These are phyloP conservation scores for Alternaria alternata DNA, from an alignment of 2,329 filamentous ascomycete genomes.

Conservation along the genomic window DNA sequence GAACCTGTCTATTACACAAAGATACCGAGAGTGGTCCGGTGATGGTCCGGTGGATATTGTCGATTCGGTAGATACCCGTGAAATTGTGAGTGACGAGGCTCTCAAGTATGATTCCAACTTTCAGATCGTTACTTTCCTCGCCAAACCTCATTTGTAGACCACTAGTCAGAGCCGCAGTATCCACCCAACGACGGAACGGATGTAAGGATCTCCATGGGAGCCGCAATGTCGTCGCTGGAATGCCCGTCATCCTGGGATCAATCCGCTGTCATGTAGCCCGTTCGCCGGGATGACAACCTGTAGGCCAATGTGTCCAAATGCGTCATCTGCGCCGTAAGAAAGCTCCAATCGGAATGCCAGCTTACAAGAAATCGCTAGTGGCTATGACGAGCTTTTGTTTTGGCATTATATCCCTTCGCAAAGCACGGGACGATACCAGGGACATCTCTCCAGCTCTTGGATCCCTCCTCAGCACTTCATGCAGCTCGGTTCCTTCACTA, in stretches of 20 bases:
- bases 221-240: background rate
- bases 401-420: background rate
- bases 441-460: background rate
- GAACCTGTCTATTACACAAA: background rate
- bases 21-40: conserved; percentile 3
- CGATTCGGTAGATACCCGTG: background rate
- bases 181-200: background rate
- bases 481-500: background rate
- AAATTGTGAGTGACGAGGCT: background rate
- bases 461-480: background rate
- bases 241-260: background rate
- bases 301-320: background rate
- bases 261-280: background rate
- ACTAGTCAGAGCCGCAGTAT: background rate
- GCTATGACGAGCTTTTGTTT: background rate
- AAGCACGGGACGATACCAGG: background rate
- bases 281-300: background rate
- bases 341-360: background rate
- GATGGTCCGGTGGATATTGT: conserved; percentile 6
- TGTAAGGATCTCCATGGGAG: background rate
- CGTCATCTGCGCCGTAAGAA: background rate
- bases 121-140: background rate
- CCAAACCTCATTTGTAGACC: background rate
- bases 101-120: background rate
- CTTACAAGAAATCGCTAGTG: background rate